Evolutionary conservation across 768 basidiomycete genomes (phyloP), one percentile per base, ranked within the genome.

Genomic region (Rhodotorula sphaerocarpa): DNA sequence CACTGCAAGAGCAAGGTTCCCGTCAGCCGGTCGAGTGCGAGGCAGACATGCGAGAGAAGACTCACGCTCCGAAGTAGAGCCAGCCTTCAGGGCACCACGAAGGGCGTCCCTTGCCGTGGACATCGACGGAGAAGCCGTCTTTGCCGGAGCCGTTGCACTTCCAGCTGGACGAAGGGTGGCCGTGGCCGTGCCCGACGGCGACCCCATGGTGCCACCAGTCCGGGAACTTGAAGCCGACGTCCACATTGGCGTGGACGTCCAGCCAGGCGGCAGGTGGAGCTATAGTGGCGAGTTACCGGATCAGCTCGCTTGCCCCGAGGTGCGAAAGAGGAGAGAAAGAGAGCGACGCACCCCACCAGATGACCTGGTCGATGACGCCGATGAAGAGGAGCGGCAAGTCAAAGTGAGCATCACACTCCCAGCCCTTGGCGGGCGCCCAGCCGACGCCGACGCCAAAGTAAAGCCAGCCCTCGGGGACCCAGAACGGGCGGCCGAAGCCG

Each of bases 391-490:
- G 34, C 21, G 55, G 55, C 21, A 56, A 12, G 5, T 25, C 12
- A 7, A 25, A 47, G n/a, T 10, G 15, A 2, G 55, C 28, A 25
- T 44, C 31, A 28, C 39, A 31, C 16, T 14, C 11, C 42, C 42
- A 55, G 41, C 30, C 16, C 7, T 28, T 5, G 21, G 44, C 3
- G 11, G 54, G 54, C 7, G 54, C 54, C 54, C 54, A 55, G 31
- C 54, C 54, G 54, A 55, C 45, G 4, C 27, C 50, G 28, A 52
- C n/a, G 10, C 61, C 61, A 54, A 56, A 62, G 39, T 42, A 62
- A 21, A 27, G 28, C 61, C 61, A 62, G 23, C 61, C 61, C 18
- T 4, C 39, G 10, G 61, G 61, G 25, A 51, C 61, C 61, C 61
- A 62, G 15, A 45, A 50, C 30, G 61, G 61, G 5, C 41, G 61